Evolutionary conservation across 2,329 filamentous ascomycete genomes (phyloP).

Genomic region (Dactylellina drechsleri): DNA sequence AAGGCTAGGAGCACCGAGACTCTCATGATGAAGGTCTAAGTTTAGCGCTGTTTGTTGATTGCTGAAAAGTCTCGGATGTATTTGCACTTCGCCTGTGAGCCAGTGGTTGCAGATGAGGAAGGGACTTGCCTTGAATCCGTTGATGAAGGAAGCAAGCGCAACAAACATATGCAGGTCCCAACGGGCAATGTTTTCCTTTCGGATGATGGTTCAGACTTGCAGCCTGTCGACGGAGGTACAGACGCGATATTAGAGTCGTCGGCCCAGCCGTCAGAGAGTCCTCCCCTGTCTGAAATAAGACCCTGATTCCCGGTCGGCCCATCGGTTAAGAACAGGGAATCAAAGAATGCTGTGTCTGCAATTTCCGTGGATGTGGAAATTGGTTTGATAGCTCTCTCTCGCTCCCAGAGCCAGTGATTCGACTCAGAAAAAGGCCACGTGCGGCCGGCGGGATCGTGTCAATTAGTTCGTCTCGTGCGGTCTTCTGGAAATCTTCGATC

Average conservation of each 20-base stretch:
- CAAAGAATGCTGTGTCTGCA: constrained; percentile 16
- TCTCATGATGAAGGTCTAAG: background rate
- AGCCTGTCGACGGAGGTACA: constrained; percentile 14
- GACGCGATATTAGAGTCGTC: background rate
- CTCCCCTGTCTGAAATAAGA: too few relatives aligned
- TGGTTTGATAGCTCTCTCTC: constrained; percentile 6
- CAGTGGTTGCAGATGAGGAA: constrained; percentile 1
- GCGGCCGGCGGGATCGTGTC: constrained; percentile 20
- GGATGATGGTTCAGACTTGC: background rate
- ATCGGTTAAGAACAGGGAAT: constrained; percentile 33
- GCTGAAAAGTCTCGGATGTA: constrained; percentile 41
- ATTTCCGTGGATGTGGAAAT: constrained; percentile 53
- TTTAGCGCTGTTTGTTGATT: constrained; percentile 50
- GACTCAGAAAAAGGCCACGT: constrained; percentile 28
- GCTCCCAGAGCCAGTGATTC: constrained; percentile 7
- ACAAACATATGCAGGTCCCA: constrained; percentile 39
- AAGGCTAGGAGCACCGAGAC: background rate
- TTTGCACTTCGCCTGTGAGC: constrained; percentile 16
- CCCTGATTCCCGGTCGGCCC: constrained; percentile 4
- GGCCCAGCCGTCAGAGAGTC: too few relatives aligned
- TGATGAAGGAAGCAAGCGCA: constrained; percentile 41
- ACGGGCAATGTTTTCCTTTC: background rate
- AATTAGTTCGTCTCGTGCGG: constrained; percentile 1
- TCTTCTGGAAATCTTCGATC: constrained; percentile 35
- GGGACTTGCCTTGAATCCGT: constrained; percentile 29